Evolutionary conservation across 805 yeast species (phyloP).

Genomic region (Saccharomycopsis vini): DNA sequence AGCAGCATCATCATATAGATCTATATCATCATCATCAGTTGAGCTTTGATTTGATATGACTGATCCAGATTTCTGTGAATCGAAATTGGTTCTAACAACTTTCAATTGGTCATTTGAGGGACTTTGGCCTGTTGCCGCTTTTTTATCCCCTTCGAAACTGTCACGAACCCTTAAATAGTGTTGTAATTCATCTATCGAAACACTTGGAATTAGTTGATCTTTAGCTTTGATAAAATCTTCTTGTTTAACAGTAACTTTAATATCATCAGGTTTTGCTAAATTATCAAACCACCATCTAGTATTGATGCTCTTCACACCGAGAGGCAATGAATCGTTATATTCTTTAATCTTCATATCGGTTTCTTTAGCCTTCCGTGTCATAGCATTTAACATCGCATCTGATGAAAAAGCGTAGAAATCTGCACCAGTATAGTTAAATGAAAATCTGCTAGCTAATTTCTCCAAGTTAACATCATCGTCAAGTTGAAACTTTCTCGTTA

Average conservation of each 20-base stretch:
- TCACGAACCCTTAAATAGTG: constrained; percentile 76
- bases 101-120: too few relatives aligned
- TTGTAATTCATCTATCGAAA: constrained; percentile 74
- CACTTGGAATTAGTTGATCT: constrained; percentile 68
- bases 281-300: constrained; percentile 89
- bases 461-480: constrained; percentile 50
- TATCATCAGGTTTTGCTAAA: constrained; percentile 58
- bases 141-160: constrained; percentile 36
- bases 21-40: constrained; percentile 5
- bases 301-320: constrained; percentile 39
- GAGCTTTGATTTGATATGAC: too few relatives aligned
- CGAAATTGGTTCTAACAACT: too few relatives aligned
- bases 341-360: constrained; percentile 57
- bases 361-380: constrained; percentile 77
- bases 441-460: constrained; percentile 58
- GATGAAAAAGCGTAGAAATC: constrained; percentile 95
- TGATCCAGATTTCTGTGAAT: too few relatives aligned
- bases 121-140: too few relatives aligned
- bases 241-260: constrained; percentile 55
- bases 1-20: constrained; percentile 6
- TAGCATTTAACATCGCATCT: constrained; percentile 92
- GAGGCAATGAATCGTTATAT: constrained; percentile 33
- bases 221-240: constrained; percentile 76
- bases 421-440: constrained; percentile 94
- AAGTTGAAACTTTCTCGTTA: constrained; percentile 73